Evolutionary conservation across 495 filamentous ascomycete species (phyloP), one percentile per base, ranked within the genome.

Genomic region (Xylaria bambusicola): DNA sequence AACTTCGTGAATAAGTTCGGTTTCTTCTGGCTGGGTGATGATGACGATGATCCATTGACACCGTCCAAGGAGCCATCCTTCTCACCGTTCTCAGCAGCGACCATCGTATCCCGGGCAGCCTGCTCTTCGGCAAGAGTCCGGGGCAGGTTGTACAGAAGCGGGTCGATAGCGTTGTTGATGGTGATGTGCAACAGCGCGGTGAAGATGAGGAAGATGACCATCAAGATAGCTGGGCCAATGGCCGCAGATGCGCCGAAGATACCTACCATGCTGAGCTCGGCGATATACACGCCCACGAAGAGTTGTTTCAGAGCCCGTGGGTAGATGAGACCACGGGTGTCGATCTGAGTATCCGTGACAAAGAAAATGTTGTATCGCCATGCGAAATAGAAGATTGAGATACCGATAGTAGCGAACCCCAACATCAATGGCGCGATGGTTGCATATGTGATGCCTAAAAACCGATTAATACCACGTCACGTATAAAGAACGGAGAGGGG

Each of bases 351-450:
- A 66, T 95, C 90, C 51, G 87, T 91, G 50, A 97, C 91, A 73
- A 95, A 98, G 47, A 98, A 82, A 66, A 98, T 71, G 70, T 98
- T 96, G 81, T 98, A 98, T 5, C 92, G 85, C 83, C 90, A 97
- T 54, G 94, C 93, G 47, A 96, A 78, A 75, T 97, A 97, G 75
- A 98, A 91, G 54, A 97, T 78, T 54, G 82, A 86, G 58, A 98
- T 80, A 57, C 90, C 93, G 50, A 97, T 79, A 18, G 87, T 86
- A 33, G 89, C 88, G 73, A 97, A 97, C 21, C 87, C 91, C 45
- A 97, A 77, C 66, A 98, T 88, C 42, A 98, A 75, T 0, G 94
- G 94, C 15, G 94, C 91, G 67, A 98, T 97, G 70, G 84, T 86
- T 29, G 92, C 88, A 71, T 98, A 98, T 20, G 86, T 87, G 61